phyloP scores from a whole-genome alignment of 2,329 filamentous ascomycete species.

The Penicillium carneum region DNA sequence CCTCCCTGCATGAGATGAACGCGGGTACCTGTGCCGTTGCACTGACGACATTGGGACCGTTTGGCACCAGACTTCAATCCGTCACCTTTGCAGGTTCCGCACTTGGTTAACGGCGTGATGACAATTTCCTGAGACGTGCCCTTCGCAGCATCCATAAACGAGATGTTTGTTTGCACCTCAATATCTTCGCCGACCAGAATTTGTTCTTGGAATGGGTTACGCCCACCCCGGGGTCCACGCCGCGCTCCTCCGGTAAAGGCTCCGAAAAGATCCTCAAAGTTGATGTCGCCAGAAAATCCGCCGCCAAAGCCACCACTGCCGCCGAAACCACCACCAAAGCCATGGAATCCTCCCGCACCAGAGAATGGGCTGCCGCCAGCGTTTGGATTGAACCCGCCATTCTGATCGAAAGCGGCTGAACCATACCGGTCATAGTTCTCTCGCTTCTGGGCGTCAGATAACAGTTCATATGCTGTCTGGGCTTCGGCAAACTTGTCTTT shows the following conservation, averaged over 20 bases:
- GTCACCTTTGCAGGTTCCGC: conserved; percentile 80
- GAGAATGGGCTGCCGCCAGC: conserved; percentile 64
- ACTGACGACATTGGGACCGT: conserved; percentile 75
- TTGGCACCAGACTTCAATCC: conserved; percentile 83
- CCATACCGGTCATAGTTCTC: conserved; percentile 92
- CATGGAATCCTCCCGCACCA: conserved; percentile 67
- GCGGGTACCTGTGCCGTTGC: conserved; percentile 83
- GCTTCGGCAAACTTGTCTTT: conserved; percentile 95
- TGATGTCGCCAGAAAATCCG: conserved; percentile 78
- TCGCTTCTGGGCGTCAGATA: conserved; percentile 91
- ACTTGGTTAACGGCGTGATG: conserved; percentile 81
- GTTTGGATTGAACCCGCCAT: conserved; percentile 78
- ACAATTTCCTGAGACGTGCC: conserved; percentile 86
- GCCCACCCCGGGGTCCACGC: conserved; percentile 61
- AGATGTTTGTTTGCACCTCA: conserved; percentile 89
- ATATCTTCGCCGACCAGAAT: conserved; percentile 94
- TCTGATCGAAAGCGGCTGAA: conserved; percentile 73
- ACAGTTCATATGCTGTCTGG: conserved; percentile 89
- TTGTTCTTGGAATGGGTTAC: conserved; percentile 77
- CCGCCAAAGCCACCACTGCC: conserved; percentile 61
- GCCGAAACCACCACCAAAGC: conserved; percentile 63
- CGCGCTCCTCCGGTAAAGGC: conserved; percentile 74
- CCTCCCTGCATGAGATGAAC: conserved; percentile 90
- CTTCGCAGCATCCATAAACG: conserved; percentile 95
- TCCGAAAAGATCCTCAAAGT: conserved; percentile 94